Base-by-base conservation (phyloP, 1,284 basidiomycete species). In the Malassezia furfur region DNA sequence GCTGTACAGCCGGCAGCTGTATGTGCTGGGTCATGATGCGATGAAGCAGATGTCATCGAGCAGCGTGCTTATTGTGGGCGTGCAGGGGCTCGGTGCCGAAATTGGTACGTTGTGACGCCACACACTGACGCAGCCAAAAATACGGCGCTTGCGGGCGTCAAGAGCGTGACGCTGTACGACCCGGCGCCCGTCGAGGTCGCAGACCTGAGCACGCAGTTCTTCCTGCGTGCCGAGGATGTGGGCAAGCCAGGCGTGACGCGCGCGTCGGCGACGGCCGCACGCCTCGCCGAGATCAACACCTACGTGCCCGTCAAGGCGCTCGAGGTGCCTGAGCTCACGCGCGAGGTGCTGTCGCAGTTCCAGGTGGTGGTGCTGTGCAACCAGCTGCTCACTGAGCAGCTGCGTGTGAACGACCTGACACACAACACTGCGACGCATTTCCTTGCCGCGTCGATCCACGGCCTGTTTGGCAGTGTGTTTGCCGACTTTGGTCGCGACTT, bases 1-100 rank as follows among this genome's bases (percentile, higher is more conserved):
- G 54, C 62, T 69, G 38, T 67, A 62, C 64, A 67, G 68, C 54
- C 67, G 72, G 35, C 72, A 74, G 60, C 68, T 74, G 45, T 74
- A 74, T 44, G 72, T 74, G 44, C 66, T 74, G 17, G 72, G 72
- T 34, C 70, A 73, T 61, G 72, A 74, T 62, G 93, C 93, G 43
- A 98, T 98, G 94, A 96, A 96, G 81, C 87, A 86, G 74, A 98
- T 99, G 94, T 93, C 94, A 8, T 81, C 83, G 28, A 96, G 91
- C 53, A 94, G 96, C 75, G 87, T 98, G 45, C 83, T 99, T 60
- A 84, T 99, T 65, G 85, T 96, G 41, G 94, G 94, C 31, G 78
- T 93, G 75, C 86, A 87, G 64, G 94, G 94, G 61, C 79, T 98
- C 57, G 94, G 94, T 57, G 89, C 89, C 54, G 94, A 99, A 78